Evolutionary conservation across 306 rosid species (phyloP).

Genomic region (Castanospermum australe): DNA sequence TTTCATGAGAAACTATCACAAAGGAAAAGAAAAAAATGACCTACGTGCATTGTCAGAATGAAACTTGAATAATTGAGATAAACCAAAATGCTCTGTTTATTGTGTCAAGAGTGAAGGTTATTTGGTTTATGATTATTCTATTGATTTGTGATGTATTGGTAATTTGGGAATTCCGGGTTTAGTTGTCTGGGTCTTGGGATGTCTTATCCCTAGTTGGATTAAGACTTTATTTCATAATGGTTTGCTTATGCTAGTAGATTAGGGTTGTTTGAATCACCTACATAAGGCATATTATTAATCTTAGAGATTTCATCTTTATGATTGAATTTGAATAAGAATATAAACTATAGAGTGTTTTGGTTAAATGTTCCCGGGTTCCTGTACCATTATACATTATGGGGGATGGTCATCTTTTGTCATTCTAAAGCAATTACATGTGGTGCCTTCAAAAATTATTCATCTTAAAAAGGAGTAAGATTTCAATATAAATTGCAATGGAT

Average conservation of each 20-base stretch:
- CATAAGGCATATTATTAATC: not conserved
- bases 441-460: constrained; percentile 14
- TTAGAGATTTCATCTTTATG: not conserved
- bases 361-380: not conserved
- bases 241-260: not conserved
- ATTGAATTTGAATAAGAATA: constrained; percentile 3
- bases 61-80: not conserved
- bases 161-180: constrained; percentile 4
- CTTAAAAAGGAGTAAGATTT: not conserved
- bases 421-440: not conserved
- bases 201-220: not conserved
- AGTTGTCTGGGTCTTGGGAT: not conserved
- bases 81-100: not conserved
- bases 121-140: not conserved
- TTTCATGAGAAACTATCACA: not conserved
- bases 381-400: not conserved
- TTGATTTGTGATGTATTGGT: not conserved
- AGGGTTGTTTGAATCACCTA: not conserved
- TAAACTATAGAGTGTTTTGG: not conserved
- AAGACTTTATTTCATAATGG: not conserved
- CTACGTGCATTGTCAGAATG: not conserved
- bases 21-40: not conserved
- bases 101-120: not conserved
- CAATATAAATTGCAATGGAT: no score
- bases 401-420: not conserved